phyloP scores from a whole-genome alignment of 2,329 filamentous ascomycete species.

The Pezicula rhizophila region DNA sequence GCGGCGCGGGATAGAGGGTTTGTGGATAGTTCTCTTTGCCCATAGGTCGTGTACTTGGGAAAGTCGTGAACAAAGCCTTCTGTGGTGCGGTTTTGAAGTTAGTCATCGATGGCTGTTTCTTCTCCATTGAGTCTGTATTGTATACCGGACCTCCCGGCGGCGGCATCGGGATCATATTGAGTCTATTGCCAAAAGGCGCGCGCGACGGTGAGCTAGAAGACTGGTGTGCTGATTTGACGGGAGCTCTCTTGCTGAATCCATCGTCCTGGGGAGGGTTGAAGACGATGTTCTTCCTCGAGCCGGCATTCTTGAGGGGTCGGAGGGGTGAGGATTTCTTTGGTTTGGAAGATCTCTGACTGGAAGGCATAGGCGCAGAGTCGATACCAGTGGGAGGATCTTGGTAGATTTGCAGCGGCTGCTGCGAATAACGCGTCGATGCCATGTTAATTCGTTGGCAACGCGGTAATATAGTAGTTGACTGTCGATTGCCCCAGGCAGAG shows the following conservation, averaged over 20 bases:
- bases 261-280: conserved; percentile 53
- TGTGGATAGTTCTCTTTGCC: conserved; percentile 52
- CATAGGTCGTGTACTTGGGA: conserved; percentile 25
- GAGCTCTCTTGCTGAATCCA: conserved; percentile 54
- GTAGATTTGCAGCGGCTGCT: conserved; percentile 50
- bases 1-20: conserved; percentile 43
- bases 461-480: conserved; percentile 7
- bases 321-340: conserved; percentile 30
- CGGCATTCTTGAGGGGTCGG: conserved; percentile 30
- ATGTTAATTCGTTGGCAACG: conserved; percentile 29
- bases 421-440: conserved; percentile 46
- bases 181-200: conserved; percentile 55
- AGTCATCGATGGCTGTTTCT: conserved; percentile 55
- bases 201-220: conserved; percentile 53
- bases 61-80: conserved; percentile 42
- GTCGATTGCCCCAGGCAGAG: conserved; percentile 1
- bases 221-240: conserved; percentile 55
- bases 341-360: conserved; percentile 15
- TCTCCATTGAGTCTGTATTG: conserved; percentile 62
- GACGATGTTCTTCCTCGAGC: conserved; percentile 53
- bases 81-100: conserved; percentile 52
- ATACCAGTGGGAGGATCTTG: conserved; percentile 45
- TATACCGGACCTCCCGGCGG: conserved; percentile 51
- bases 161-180: conserved; percentile 63
- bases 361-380: conserved; percentile 28